These are phyloP conservation scores for Wolfiporia cocos DNA, from an alignment of 1,284 basidiomycete genomes.

Conservation along the genomic window DNA sequence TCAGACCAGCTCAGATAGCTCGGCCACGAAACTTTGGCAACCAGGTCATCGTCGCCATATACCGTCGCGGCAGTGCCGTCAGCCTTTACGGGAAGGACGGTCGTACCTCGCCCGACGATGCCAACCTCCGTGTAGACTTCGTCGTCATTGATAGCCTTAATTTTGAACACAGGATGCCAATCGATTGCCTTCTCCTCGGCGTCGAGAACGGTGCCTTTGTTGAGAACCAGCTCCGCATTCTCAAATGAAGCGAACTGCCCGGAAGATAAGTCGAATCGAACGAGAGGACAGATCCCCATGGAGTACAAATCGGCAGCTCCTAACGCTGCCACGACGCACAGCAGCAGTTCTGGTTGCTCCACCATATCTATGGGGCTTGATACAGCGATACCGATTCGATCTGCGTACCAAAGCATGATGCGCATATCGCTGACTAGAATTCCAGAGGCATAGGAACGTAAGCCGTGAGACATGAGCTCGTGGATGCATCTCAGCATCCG, in stretches of 20 bases:
- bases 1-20: background rate
- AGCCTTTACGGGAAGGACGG: slow-evolving; percentile 4
- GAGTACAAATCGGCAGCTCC: slow-evolving; percentile 7
- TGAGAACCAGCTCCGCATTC: background rate
- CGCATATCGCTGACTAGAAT: background rate
- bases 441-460: slow-evolving; percentile 4
- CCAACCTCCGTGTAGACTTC: background rate
- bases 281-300: slow-evolving; percentile 12
- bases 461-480: slow-evolving; percentile 1
- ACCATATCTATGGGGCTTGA: slow-evolving; percentile 15
- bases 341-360: slow-evolving; percentile 10
- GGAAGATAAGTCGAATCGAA: background rate
- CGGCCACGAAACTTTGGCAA: slow-evolving; percentile 10
- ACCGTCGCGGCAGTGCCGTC: background rate
- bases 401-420: slow-evolving; percentile 20
- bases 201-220: background rate
- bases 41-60: slow-evolving; percentile 1
- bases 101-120: slow-evolving; percentile 7
- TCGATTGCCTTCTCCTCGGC: background rate
- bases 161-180: background rate
- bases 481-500: too few relatives aligned
- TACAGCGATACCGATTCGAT: slow-evolving; percentile 15
- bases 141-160: background rate
- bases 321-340: slow-evolving; percentile 14
- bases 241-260: background rate